Conservation (phyloP, 208 protist genomes). For the Trypanosoma rangeli region DNA sequence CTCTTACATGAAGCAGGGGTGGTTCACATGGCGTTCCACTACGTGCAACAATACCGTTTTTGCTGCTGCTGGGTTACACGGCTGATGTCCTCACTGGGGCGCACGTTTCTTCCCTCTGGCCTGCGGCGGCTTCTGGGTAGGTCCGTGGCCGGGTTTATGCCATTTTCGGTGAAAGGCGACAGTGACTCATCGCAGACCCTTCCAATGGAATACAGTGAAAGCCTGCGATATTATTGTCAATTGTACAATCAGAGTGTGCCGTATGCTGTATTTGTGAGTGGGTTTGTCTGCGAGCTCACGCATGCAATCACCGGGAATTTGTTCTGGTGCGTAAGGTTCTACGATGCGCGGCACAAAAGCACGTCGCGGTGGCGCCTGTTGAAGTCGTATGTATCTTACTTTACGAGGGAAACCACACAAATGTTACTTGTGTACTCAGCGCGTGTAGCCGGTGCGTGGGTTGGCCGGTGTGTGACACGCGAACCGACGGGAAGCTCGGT, state of each 20-base stretch:
- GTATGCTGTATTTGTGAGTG: conserved; percentile 40
- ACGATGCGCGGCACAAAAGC: conserved; percentile 28
- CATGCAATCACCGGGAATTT: conserved; percentile 40
- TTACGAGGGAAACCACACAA: conserved; percentile 26
- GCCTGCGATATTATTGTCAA: conserved; percentile 48
- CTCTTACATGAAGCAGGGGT: conserved; percentile 55
- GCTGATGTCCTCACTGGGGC: conserved; percentile 23
- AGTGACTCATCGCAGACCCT: conserved; percentile 21
- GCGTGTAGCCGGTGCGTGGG: conserved; percentile 34
- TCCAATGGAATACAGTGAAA: conserved; percentile 35
- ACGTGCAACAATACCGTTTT: conserved; percentile 68
- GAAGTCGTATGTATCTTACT: conserved; percentile 44
- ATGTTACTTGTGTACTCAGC: conserved; percentile 27
- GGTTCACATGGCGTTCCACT: conserved; percentile 48
- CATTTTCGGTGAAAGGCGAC: not conserved
- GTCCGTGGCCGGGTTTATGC: conserved; percentile 6
- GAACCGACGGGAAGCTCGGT: conserved; percentile 38
- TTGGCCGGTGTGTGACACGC: conserved; percentile 29
- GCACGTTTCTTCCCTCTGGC: conserved; percentile 35
- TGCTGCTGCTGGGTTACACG: conserved; percentile 50
- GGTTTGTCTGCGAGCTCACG: conserved; percentile 47
- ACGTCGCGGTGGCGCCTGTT: conserved; percentile 57
- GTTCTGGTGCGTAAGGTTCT: conserved; percentile 37
- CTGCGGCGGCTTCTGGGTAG: conserved; percentile 20
- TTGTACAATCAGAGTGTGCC: conserved; percentile 40